A percentile compares a stretch with the other conserved stretches of the same genome.
These are phyloP conservation scores for Lodderomyces parapsilosis DNA, from an alignment of 1,139 yeast genomes.

Conservation along the genomic window DNA sequence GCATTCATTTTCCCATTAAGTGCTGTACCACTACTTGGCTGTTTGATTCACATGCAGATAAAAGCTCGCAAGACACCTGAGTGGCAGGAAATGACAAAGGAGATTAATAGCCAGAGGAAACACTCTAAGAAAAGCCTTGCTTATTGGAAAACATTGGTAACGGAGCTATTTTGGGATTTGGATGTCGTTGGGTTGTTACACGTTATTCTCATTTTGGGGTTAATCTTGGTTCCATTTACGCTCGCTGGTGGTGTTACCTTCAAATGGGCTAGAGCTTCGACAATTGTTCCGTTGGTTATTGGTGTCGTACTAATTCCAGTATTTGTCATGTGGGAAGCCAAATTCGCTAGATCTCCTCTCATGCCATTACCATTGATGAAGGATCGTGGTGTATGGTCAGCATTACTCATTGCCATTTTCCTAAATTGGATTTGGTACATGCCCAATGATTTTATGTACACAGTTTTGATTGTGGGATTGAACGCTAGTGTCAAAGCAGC, in stretches of 20 bases:
- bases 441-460: conserved; percentile 68
- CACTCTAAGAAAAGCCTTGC: conserved; percentile 13
- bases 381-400: conserved; percentile 62
- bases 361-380: conserved; percentile 55
- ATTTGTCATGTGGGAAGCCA: conserved; percentile 55
- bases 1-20: conserved; percentile 71
- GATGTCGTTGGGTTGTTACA: conserved; percentile 56
- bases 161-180: conserved; percentile 44
- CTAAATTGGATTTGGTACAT: conserved; percentile 61
- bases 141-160: conserved; percentile 18
- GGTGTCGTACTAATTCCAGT: conserved; percentile 59
- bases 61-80: conserved; percentile 54
- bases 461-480: conserved; percentile 63
- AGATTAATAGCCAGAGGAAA: conserved; percentile 21
- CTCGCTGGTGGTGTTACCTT: conserved; percentile 56
- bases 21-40: conserved; percentile 54
- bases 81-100: conserved; percentile 29
- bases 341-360: conserved; percentile 53
- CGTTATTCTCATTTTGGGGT: conserved; percentile 51
- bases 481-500: conserved; percentile 59
- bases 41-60: conserved; percentile 55
- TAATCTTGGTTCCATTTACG: conserved; percentile 52
- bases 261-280: conserved; percentile 51
- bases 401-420: conserved; percentile 50
- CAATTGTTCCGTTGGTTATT: conserved; percentile 63